phyloP scores from a whole-genome alignment of 352 stramenopile genomes.

The Globisporangium nagaii region DNA sequence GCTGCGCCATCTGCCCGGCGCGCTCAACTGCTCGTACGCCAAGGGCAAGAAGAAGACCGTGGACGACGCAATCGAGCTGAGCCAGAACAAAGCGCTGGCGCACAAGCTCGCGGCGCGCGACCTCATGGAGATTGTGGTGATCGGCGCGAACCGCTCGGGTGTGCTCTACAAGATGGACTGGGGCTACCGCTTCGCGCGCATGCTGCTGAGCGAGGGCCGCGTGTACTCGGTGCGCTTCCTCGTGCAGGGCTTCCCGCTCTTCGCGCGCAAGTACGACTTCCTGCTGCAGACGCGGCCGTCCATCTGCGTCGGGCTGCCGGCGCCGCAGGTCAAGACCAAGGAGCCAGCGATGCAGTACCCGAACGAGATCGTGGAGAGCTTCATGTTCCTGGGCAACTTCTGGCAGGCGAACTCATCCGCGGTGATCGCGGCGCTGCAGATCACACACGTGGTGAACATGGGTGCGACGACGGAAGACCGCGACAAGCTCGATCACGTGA shows the following conservation, averaged over 20 bases:
- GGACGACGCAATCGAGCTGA: slow-evolving; percentile 42
- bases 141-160: slow-evolving; percentile 45
- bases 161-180: slow-evolving; percentile 64
- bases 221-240: slow-evolving; percentile 75
- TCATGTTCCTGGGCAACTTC: slow-evolving; percentile 76
- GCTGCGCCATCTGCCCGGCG: slow-evolving; percentile 31
- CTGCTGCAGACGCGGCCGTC: slow-evolving; percentile 26
- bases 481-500: slow-evolving; percentile 41
- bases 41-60: slow-evolving; percentile 30
- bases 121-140: slow-evolving; percentile 67
- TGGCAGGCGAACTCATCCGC: slow-evolving; percentile 69
- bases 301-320: slow-evolving; percentile 8
- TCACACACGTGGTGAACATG: slow-evolving; percentile 77
- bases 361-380: slow-evolving; percentile 70
- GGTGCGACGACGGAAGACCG: slow-evolving; percentile 54
- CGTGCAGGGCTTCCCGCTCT: slow-evolving; percentile 52
- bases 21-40: slow-evolving; percentile 48
- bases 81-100: slow-evolving; percentile 24
- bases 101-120: slow-evolving; percentile 49
- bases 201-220: slow-evolving; percentile 55
- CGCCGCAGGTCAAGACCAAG: neutral
- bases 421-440: slow-evolving; percentile 45
- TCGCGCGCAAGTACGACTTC: slow-evolving; percentile 69
- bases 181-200: slow-evolving; percentile 58
- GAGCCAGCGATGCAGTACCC: slow-evolving; percentile 38